phyloP scores from a whole-genome alignment of 768 basidiomycete species.

The Asterophora parasitica region DNA sequence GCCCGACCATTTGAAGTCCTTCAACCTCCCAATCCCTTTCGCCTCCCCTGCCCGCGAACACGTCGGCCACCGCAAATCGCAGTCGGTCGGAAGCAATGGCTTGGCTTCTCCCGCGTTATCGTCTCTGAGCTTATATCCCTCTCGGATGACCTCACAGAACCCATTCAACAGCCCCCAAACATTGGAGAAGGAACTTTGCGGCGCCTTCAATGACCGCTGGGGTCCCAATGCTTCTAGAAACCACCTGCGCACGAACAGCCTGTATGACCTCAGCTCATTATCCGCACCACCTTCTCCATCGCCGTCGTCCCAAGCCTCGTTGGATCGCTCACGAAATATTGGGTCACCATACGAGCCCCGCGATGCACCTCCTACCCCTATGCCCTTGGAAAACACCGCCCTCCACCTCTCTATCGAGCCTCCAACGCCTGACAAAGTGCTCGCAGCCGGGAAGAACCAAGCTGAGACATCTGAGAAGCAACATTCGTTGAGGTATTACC shows the following conservation, averaged over 20 bases:
- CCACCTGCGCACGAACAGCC: conserved; percentile 51
- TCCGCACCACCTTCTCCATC: conserved; percentile 35
- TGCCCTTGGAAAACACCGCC: conserved; percentile 14
- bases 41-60: conserved; percentile 26
- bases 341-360: conserved; percentile 8
- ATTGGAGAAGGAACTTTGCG: conserved; percentile 57
- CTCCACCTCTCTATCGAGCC: conserved; percentile 39
- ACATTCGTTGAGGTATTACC: conserved; percentile 30
- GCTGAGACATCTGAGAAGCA: conserved; percentile 13
- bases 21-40: conserved; percentile 27
- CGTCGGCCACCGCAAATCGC: conserved; percentile 19
- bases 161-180: conserved; percentile 25
- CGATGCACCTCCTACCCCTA: conserved; percentile 14
- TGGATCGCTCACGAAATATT: conserved; percentile 12
- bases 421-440: conserved; percentile 32
- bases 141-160: conserved; percentile 19
- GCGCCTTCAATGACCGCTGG: conserved; percentile 45
- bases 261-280: conserved; percentile 46
- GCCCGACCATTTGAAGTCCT: conserved; percentile 12
- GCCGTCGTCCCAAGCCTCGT: conserved; percentile 14
- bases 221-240: conserved; percentile 29
- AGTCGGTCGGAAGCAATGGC: conserved; percentile 27
- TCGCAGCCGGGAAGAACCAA: conserved; percentile 7
- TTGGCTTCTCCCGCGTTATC: conserved; percentile 33
- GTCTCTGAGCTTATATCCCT: conserved; percentile 24